Conservation (phyloP, 2,329 filamentous ascomycete species). For the Sarocladium strictum region DNA sequence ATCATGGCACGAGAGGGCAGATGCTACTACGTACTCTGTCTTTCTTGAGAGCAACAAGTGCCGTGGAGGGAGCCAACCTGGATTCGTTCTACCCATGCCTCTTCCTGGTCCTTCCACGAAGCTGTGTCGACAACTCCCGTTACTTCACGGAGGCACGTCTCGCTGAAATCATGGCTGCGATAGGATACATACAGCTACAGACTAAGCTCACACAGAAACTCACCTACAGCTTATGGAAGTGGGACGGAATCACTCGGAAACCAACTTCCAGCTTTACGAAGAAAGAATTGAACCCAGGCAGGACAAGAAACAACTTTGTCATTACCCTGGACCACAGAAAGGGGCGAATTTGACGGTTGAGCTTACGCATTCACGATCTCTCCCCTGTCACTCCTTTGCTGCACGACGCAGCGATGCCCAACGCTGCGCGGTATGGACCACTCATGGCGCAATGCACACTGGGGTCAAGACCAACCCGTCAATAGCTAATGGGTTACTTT, state of each 20-base stretch:
- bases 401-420: slow-evolving; percentile 5
- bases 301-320: slow-evolving; percentile 82
- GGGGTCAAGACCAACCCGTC: too few species aligned
- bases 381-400: not conserved
- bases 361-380: not conserved
- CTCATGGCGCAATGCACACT: too few species aligned
- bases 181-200: slow-evolving; percentile 64
- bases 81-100: slow-evolving; percentile 55
- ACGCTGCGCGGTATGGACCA: not conserved
- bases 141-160: slow-evolving; percentile 74
- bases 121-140: slow-evolving; percentile 84
- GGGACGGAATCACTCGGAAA: slow-evolving; percentile 19
- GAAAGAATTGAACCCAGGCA: slow-evolving; percentile 68
- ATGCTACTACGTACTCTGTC: slow-evolving; percentile 75
- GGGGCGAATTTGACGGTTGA: not conserved
- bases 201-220: slow-evolving; percentile 77
- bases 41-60: slow-evolving; percentile 50
- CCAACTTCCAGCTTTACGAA: slow-evolving; percentile 41
- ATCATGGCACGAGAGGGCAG: slow-evolving; percentile 65
- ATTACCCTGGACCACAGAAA: slow-evolving; percentile 52
- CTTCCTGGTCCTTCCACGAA: slow-evolving; percentile 84
- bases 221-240: slow-evolving; percentile 82
- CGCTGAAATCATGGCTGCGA: slow-evolving; percentile 63
- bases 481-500: too few species aligned
- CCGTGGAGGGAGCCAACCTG: not conserved